Conservation (phyloP, 305 asterid species). For the Withania somnifera region DNA sequence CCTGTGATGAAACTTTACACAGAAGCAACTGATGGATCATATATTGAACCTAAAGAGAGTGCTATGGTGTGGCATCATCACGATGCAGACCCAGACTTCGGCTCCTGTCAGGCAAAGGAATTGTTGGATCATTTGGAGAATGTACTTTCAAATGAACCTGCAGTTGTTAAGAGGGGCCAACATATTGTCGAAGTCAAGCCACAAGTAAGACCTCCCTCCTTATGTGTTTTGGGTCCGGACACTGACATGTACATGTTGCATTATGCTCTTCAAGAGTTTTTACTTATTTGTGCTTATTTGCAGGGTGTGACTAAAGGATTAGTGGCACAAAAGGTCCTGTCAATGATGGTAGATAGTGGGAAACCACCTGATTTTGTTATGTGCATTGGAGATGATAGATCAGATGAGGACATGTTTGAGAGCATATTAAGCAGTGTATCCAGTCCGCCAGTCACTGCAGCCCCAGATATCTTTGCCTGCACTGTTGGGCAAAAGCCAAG, state of each 20-base stretch:
- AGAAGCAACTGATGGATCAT: conserved; percentile 83
- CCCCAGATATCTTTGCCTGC: conserved; percentile 67
- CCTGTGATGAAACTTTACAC: conserved; percentile 73
- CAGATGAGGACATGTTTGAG: conserved; percentile 89
- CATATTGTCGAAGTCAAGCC: conserved; percentile 90
- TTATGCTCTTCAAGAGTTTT: neutral
- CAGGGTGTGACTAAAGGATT: conserved; percentile 88
- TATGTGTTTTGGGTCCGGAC: neutral
- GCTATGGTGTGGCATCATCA: conserved; percentile 89
- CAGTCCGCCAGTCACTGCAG: conserved; percentile 23
- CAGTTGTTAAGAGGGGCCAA: conserved; percentile 80
- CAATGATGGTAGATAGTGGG: conserved; percentile 34
- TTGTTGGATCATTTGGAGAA: conserved; percentile 67
- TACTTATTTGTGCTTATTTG: conserved; percentile 12
- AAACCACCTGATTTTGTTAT: conserved; percentile 58
- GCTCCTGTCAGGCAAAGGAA: conserved; percentile 83
- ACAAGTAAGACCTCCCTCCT: conserved; percentile 32
- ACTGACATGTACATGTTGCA: neutral
- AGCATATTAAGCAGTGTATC: conserved; percentile 46
- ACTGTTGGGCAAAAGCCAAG: conserved; percentile 87
- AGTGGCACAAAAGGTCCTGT: conserved; percentile 63
- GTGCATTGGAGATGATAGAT: conserved; percentile 80
- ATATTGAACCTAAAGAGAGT: conserved; percentile 66
- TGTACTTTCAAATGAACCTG: conserved; percentile 85
- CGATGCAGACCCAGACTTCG: conserved; percentile 74